Base-by-base conservation (phyloP, 2,329 filamentous ascomycete genomes). In the Colletotrichum sansevieriae region DNA sequence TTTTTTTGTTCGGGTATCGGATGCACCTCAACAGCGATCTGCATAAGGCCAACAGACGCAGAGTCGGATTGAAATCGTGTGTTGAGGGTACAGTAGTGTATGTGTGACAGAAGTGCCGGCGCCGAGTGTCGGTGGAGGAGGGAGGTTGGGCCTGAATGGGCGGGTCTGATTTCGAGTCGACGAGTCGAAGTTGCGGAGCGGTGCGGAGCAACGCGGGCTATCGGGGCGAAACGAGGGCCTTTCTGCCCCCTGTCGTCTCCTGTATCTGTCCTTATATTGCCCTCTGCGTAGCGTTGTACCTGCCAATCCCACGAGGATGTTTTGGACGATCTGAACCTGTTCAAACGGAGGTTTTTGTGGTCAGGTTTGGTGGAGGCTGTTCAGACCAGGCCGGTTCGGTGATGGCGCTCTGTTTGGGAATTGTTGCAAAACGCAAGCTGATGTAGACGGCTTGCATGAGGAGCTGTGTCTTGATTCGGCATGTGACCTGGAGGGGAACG, bases 61-160 rank as follows among this genome's bases (percentile, higher is more conserved):
- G 41, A 37, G 20, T 44, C 52, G 29, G 46, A 54, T 25, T 51
- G 59, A 12, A 41, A 47, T 41, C 41, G 43, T 63, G 43, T 63
- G 51, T 63, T 22, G 63, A 43, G 22, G 49, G 59, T 47, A 51
- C 49, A 37, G 44, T 41, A 44, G 51, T 22, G 39, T 41, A 46
- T 60, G 62, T 60, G 65, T 60, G 55, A 60, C 54, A 68, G 55
- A 68, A 65, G 29, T 68, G 65, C 65, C 65, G 65, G 55, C 65
- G 65, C 65, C 65, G 65, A 68, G 41, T 55, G 65, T 68, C 62
- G 62, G 65, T 68, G 65, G 65, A 68, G 47, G 65, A 60, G 65
- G 54, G 55, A 68, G 65, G 65, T 68, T 68, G 65, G 65, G 65
- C 65, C 37, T 65, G 62, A 47, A 49, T 43, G 61, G 62, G 65